Evolutionary conservation across 306 rosid species (phyloP).

Genomic region (Vigna trinervia): DNA sequence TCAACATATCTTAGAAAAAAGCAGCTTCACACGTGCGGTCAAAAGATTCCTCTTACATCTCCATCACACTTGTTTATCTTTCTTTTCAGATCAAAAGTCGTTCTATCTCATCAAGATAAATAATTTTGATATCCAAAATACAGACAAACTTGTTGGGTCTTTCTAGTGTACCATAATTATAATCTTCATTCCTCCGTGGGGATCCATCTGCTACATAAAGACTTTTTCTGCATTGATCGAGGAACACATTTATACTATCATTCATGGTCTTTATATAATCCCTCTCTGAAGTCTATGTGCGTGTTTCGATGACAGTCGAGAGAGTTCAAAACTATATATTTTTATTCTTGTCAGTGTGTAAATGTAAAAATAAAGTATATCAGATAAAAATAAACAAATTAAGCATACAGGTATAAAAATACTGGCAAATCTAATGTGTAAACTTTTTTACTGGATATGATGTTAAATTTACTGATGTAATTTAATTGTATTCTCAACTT

Average conservation of each 20-base stretch:
- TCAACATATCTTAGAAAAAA: slow-evolving; percentile 28
- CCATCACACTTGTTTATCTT: slow-evolving; percentile 49
- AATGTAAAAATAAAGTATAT: too few species aligned
- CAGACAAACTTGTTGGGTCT: slow-evolving; percentile 41
- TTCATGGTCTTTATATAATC: slow-evolving; percentile 53
- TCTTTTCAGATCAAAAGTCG: slow-evolving; percentile 39
- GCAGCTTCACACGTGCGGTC: slow-evolving; percentile 56
- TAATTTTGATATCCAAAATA: slow-evolving; percentile 49
- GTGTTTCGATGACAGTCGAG: too few species aligned
- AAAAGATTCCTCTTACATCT: slow-evolving; percentile 59
- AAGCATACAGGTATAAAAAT: too few species aligned
- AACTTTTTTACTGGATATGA: too few species aligned
- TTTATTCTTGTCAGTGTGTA: too few species aligned
- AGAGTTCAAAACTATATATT: too few species aligned
- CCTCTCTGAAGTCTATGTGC: slow-evolving; percentile 36
- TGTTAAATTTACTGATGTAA: too few species aligned
- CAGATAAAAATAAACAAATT: too few species aligned
- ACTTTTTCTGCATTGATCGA: slow-evolving; percentile 61
- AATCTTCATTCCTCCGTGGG: slow-evolving; percentile 68
- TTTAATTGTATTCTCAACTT: neutral
- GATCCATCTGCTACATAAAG: slow-evolving; percentile 76
- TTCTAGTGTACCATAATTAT: slow-evolving; percentile 3
- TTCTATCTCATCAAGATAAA: slow-evolving; percentile 46
- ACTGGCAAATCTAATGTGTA: too few species aligned
- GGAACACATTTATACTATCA: slow-evolving; percentile 61